Evolutionary conservation across 2,329 filamentous ascomycete genomes (phyloP).

Genomic region (Hypoxylon sp.): DNA sequence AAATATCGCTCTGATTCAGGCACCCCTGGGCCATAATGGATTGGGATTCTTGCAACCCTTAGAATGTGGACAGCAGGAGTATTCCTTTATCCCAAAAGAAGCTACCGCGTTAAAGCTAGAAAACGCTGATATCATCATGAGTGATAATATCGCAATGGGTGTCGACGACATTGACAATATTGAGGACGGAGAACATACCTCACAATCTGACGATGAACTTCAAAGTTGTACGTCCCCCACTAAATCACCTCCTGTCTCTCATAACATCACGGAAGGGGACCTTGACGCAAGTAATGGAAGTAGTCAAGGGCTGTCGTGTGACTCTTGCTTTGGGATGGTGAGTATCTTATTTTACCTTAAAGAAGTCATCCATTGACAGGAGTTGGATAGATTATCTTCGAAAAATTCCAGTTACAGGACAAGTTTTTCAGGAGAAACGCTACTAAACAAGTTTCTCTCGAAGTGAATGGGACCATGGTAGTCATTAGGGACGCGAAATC

Average conservation of each 20-base stretch:
- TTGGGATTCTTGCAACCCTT: not conserved
- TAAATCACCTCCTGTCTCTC: not conserved
- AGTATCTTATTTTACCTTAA: constrained; percentile 3
- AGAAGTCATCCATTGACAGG: constrained; percentile 1
- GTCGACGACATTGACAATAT: not conserved
- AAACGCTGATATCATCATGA: not conserved
- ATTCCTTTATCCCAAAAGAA: not conserved
- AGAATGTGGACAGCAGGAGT: not conserved
- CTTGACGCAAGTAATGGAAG: not conserved
- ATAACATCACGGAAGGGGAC: not conserved
- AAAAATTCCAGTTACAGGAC: constrained; percentile 5
- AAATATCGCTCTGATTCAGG: not conserved
- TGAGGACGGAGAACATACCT: not conserved
- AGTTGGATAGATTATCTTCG: constrained; percentile 14
- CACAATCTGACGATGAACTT: not conserved
- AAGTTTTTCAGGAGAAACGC: not conserved
- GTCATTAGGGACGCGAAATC: constrained; percentile 8
- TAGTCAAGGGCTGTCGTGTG: not conserved
- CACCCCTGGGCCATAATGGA: not conserved
- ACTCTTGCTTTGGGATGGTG: constrained; percentile 34
- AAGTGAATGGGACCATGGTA: constrained; percentile 14
- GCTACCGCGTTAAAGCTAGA: not conserved
- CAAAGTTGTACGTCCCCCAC: not conserved
- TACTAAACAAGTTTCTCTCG: constrained; percentile 4
- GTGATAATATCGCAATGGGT: not conserved